phyloP scores from a whole-genome alignment of 805 yeast species.

The Candida yuanshanica region DNA sequence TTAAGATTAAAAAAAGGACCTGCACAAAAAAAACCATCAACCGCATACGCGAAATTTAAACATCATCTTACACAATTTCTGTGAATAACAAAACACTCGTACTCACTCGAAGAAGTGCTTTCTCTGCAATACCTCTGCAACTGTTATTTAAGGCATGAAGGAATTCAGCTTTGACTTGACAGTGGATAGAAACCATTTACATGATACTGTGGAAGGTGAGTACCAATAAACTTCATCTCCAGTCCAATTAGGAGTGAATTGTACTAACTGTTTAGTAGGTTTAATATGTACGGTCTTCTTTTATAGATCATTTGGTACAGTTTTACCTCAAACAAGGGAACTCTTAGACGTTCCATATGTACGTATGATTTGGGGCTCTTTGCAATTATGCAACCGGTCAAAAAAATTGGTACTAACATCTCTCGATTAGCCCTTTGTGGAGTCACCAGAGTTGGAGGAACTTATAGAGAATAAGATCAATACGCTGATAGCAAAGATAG shows the following conservation, averaged over 20 bases:
- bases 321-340: constrained; percentile 49
- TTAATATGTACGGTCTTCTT: constrained; percentile 64
- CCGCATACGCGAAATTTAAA: too few relatives aligned
- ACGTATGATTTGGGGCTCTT: constrained; percentile 10
- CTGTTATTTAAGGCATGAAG: constrained; percentile 2
- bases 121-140: too few relatives aligned
- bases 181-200: constrained; percentile 7
- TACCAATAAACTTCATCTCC: background rate
- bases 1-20: too few relatives aligned
- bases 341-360: constrained; percentile 52
- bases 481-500: constrained; percentile 25
- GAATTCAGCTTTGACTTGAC: constrained; percentile 11
- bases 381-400: too few relatives aligned
- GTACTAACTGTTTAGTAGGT: constrained; percentile 3
- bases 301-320: constrained; percentile 61
- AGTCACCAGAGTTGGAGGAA: constrained; percentile 43
- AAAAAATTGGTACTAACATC: background rate
- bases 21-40: too few relatives aligned
- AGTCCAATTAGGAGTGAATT: background rate
- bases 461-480: constrained; percentile 32
- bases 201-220: constrained; percentile 9
- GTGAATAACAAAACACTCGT: too few relatives aligned
- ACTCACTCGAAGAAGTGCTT: too few relatives aligned
- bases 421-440: constrained; percentile 33
- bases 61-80: too few relatives aligned